phyloP scores from a whole-genome alignment of 2,329 filamentous ascomycete species.

The Aspergillus sp. region DNA sequence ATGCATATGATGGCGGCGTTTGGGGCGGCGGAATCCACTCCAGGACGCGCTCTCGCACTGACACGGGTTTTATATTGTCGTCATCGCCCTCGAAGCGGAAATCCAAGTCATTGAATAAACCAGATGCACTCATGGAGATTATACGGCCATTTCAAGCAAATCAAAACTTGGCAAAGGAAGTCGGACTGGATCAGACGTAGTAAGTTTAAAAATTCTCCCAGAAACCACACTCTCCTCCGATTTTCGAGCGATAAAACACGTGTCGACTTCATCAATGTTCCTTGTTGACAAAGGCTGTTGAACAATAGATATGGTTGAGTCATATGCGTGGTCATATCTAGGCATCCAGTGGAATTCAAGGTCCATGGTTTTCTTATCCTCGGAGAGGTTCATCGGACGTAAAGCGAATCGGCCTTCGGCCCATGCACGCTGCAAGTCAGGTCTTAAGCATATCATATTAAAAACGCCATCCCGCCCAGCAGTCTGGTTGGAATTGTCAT shows the following conservation, averaged over 20 bases:
- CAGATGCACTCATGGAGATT: not conserved
- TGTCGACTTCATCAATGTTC: not conserved
- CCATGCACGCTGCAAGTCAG: not conserved
- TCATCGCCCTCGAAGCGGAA: not conserved
- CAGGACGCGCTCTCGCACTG: not conserved
- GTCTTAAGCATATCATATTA: not conserved
- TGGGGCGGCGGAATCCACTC: not conserved
- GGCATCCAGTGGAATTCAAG: not conserved
- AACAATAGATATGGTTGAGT: not conserved
- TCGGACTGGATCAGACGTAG: not conserved
- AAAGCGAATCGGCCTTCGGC: not conserved
- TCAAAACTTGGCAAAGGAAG: not conserved
- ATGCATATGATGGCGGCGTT: not conserved
- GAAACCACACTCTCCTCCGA: not conserved
- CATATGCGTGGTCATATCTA: not conserved
- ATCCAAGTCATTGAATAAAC: not conserved
- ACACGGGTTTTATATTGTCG: not conserved
- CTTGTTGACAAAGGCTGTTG: not conserved
- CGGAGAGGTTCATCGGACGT: not conserved
- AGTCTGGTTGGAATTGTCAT: not conserved
- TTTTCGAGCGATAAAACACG: not conserved
- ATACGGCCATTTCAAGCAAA: not conserved
- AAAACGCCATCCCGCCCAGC: not conserved
- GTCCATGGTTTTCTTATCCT: not conserved
- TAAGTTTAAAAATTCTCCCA: not conserved